Conservation (phyloP, 2,329 filamentous ascomycete genomes). For the Pseudofabraea citricarpa region DNA sequence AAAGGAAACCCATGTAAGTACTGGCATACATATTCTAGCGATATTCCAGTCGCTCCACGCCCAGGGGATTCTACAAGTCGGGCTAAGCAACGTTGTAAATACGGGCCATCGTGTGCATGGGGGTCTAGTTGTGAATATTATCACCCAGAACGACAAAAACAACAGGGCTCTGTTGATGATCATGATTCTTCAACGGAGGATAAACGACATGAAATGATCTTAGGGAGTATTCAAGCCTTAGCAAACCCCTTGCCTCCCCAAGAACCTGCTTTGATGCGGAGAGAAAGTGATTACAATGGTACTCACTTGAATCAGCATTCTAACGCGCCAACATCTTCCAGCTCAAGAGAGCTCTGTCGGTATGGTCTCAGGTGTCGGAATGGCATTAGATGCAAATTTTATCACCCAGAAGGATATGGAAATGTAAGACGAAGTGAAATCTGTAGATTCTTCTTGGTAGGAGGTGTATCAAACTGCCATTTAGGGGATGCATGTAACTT, state of each 20-base stretch:
- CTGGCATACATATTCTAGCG: slow-evolving; percentile 3
- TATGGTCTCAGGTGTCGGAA: too few species aligned
- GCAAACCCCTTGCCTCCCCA: too few species aligned
- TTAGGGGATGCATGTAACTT: neutral
- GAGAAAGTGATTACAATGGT: too few species aligned
- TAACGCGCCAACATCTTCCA: too few species aligned
- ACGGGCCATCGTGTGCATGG: neutral
- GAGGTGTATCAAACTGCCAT: neutral
- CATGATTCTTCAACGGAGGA: neutral
- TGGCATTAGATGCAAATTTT: too few species aligned
- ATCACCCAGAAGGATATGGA: too few species aligned
- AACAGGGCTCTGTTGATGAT: slow-evolving; percentile 7
- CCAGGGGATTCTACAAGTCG: neutral
- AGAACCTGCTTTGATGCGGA: too few species aligned
- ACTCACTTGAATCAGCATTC: too few species aligned
- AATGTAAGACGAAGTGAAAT: too few species aligned
- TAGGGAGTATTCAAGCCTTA: too few species aligned
- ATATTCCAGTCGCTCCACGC: slow-evolving; percentile 3
- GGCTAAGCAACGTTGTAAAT: neutral
- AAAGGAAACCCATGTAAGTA: slow-evolving; percentile 4
- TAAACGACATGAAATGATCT: neutral
- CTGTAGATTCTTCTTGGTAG: neutral
- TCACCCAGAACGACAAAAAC: slow-evolving; percentile 1
- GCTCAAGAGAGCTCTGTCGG: too few species aligned
- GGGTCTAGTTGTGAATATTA: slow-evolving; percentile 1